Evolutionary conservation across 2,329 filamentous ascomycete species (phyloP), one percentile per base, ranked within the genome.

Genomic region (Helotiales sp.): DNA sequence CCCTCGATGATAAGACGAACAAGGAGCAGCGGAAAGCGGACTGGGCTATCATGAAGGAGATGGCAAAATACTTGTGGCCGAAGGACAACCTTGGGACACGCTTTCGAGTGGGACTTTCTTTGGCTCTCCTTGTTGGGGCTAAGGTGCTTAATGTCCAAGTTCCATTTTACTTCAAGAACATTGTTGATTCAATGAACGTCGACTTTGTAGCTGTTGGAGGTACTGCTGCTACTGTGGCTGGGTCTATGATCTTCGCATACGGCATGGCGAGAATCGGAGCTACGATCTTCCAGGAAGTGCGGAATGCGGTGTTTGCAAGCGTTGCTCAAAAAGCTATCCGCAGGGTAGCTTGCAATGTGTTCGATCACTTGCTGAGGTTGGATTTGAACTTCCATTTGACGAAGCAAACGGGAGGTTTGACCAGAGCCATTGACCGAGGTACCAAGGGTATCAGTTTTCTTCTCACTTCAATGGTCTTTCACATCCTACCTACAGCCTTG

Each of bases 361-460:
- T 98, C 75, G 88, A 93, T 69, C 96, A 99, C 79, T 77, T 99
- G 58, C 83, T 99, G 32, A 90, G 89, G 63, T 86, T 99, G 24
- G 96, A 99, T 77, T 85, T 98, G 57, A 93, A 91, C 79, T 99
- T 99, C 80, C 96, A 99, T 78, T 86, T 99, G 10, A 90, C 91
- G 22, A 93, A 96, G 74, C 96, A 99, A 82, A 99, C 96, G 0
- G 96, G 96, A 70, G 96, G 96, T 1, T 81, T 99, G 71, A 98
- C 95, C 1, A 86, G 96, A 71, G 96, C 96, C 26, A 96, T 99
- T 70, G 96, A 99, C 77, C 89, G 96, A 70, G 96, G 96, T 76
- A 99, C 96, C 22, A 99, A 99, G 81, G 96, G 96, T 70, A 99
- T 99, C 78, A 97, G 93, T 83, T 99, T 98, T 79, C 80, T 99